Percentiles rank a stretch among this genome's conserved stretches.
phyloP scores from a whole-genome alignment of 352 stramenopile genomes.

The Pythium monospermum region DNA sequence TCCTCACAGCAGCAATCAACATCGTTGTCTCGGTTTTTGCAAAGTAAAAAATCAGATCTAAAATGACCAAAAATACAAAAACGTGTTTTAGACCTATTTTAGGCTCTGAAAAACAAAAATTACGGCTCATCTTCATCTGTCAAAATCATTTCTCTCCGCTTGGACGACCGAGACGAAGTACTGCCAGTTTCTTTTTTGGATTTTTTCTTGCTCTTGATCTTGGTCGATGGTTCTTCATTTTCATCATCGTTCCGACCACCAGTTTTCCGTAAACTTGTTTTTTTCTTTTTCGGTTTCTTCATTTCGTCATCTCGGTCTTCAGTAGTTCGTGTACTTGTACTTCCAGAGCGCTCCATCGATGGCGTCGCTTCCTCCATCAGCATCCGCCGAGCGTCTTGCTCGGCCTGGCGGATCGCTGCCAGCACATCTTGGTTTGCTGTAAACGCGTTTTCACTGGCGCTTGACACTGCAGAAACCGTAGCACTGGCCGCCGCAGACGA shows the following conservation, averaged over 20 bases:
- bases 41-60: constrained; percentile 9
- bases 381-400: constrained; percentile 67
- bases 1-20: constrained; percentile 14
- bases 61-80: constrained; percentile 4
- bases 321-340: not conserved
- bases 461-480: too few species aligned
- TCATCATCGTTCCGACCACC: not conserved
- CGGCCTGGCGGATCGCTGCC: constrained; percentile 59
- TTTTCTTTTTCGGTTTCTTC: constrained; percentile 13
- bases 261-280: not conserved
- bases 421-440: constrained; percentile 45
- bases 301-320: not conserved
- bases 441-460: too few species aligned
- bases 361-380: constrained; percentile 21
- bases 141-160: constrained; percentile 15
- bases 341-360: not conserved
- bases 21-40: constrained; percentile 15
- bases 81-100: not conserved
- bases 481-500: too few species aligned
- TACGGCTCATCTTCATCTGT: constrained; percentile 17
- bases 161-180: constrained; percentile 6
- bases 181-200: not conserved
- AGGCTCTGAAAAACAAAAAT: too few species aligned
- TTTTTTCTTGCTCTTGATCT: constrained; percentile 21
- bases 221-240: not conserved